These are phyloP conservation scores for Pharus latifolius DNA, from an alignment of 176 grass and related monocot species.

Conservation along the genomic window DNA sequence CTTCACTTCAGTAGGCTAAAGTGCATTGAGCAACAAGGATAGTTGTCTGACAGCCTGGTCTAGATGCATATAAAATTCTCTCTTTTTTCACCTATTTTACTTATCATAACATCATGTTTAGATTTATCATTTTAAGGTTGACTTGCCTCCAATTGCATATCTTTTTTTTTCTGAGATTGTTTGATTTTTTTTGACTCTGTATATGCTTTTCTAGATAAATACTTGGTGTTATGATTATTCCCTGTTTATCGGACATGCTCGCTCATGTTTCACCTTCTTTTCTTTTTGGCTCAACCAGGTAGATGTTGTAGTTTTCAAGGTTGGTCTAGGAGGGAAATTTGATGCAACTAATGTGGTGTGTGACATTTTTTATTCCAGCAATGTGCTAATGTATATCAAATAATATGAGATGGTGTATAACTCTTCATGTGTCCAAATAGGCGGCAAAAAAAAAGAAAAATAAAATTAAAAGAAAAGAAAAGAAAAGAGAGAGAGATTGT, in stretches of 20 bases:
- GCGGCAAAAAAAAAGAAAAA: neutral
- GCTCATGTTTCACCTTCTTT: neutral
- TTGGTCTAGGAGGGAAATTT: constrained; percentile 95
- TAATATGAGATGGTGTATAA: neutral
- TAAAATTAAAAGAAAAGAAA: no score
- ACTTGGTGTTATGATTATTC: neutral
- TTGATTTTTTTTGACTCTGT: neutral
- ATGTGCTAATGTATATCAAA: no score
- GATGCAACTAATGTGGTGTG: constrained; percentile 94
- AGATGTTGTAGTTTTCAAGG: constrained; percentile 89
- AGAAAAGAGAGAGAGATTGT: no score
- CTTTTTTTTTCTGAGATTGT: neutral
- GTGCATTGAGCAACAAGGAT: no score
- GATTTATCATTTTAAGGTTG: neutral
- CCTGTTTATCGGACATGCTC: neutral
- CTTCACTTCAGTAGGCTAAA: no score
- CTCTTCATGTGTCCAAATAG: neutral
- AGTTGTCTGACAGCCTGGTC: no score
- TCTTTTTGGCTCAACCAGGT: constrained; percentile 47
- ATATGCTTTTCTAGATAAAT: neutral
- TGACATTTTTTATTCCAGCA: constrained; percentile 8
- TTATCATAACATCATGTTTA: neutral
- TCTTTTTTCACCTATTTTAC: neutral
- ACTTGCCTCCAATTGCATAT: neutral
- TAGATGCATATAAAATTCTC: neutral